Evolutionary conservation across 495 filamentous ascomycete genomes (phyloP).

Genomic region (Hypoxylon intermedium): DNA sequence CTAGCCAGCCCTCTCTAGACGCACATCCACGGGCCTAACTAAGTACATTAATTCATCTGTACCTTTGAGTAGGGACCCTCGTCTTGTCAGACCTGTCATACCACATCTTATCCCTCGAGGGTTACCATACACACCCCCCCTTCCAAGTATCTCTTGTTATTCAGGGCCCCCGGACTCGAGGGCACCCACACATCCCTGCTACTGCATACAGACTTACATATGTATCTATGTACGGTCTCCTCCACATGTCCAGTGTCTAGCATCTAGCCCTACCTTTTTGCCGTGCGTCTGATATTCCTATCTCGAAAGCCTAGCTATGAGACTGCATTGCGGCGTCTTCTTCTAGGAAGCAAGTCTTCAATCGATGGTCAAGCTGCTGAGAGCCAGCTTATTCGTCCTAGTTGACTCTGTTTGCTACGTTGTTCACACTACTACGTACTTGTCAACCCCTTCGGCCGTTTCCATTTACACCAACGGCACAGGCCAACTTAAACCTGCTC

Average conservation of each 20-base stretch:
- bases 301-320: slow-evolving; percentile 42
- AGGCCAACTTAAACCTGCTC: slow-evolving; percentile 25
- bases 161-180: slow-evolving; percentile 41
- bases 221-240: slow-evolving; percentile 48
- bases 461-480: slow-evolving; percentile 39
- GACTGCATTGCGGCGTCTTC: slow-evolving; percentile 41
- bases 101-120: slow-evolving; percentile 46
- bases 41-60: slow-evolving; percentile 42
- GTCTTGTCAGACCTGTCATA: slow-evolving; percentile 46
- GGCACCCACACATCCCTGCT: slow-evolving; percentile 42
- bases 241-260: slow-evolving; percentile 46
- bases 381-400: slow-evolving; percentile 24
- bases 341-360: slow-evolving; percentile 34
- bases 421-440: slow-evolving; percentile 28
- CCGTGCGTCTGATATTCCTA: slow-evolving; percentile 44
- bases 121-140: slow-evolving; percentile 43
- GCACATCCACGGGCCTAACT: slow-evolving; percentile 38
- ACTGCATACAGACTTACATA: slow-evolving; percentile 48
- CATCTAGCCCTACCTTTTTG: slow-evolving; percentile 42
- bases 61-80: slow-evolving; percentile 40
- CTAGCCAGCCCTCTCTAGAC: slow-evolving; percentile 40
- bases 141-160: slow-evolving; percentile 34
- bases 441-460: slow-evolving; percentile 37
- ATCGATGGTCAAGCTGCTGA: slow-evolving; percentile 35
- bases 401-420: slow-evolving; percentile 37